phyloP scores from a whole-genome alignment of 2,329 filamentous ascomycete species.

The Aureobasidium sp. region DNA sequence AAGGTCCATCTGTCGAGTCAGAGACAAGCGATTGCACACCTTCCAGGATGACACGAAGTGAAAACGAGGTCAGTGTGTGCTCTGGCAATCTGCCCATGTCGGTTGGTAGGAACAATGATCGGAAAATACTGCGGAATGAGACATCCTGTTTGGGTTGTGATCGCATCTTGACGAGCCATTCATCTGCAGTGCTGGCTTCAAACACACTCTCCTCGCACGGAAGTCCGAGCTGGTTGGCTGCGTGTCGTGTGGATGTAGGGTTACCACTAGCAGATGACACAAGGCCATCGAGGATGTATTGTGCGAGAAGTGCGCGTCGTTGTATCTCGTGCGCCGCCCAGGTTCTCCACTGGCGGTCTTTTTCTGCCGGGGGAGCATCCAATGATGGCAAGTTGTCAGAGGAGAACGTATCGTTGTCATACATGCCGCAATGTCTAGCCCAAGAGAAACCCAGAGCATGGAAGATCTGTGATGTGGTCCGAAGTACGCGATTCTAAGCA shows the following conservation, averaged over 20 bases:
- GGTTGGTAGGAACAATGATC: slow-evolving; percentile 30
- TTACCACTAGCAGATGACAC: slow-evolving; percentile 40
- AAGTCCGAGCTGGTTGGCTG: slow-evolving; percentile 35
- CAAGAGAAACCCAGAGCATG: slow-evolving; percentile 40
- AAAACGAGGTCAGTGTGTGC: slow-evolving; percentile 35
- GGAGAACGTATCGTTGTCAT: slow-evolving; percentile 32
- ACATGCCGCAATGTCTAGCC: slow-evolving; percentile 41
- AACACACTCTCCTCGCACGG: slow-evolving; percentile 38
- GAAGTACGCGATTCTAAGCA: slow-evolving; percentile 33
- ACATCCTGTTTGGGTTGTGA: slow-evolving; percentile 27
- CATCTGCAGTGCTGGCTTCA: slow-evolving; percentile 34
- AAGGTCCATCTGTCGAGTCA: slow-evolving; percentile 33
- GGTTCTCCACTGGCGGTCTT: slow-evolving; percentile 35
- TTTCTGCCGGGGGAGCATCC: slow-evolving; percentile 30
- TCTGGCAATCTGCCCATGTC: slow-evolving; percentile 21
- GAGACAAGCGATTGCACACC: slow-evolving; percentile 39
- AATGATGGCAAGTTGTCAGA: slow-evolving; percentile 30
- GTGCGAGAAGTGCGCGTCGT: slow-evolving; percentile 38
- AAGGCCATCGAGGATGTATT: slow-evolving; percentile 40
- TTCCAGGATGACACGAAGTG: slow-evolving; percentile 38
- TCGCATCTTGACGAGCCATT: slow-evolving; percentile 35
- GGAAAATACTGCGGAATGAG: slow-evolving; percentile 37
- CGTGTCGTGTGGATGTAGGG: slow-evolving; percentile 37
- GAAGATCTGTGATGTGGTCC: slow-evolving; percentile 40
- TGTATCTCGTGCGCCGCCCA: slow-evolving; percentile 42